phyloP scores from a whole-genome alignment of 352 stramenopile genomes.

The Globisporangium iwayamae region DNA sequence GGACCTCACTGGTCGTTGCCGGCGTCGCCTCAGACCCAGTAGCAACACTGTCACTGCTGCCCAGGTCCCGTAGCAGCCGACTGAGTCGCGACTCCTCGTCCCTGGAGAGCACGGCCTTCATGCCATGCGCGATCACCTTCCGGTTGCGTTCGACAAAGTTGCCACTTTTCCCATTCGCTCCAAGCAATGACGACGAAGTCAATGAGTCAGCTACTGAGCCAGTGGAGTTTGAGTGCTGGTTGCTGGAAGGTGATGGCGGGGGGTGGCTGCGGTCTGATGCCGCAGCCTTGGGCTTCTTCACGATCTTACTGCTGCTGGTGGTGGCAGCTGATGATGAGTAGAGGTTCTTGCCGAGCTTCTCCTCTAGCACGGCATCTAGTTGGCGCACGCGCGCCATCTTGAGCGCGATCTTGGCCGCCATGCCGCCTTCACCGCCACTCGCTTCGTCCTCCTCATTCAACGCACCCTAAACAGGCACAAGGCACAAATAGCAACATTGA shows the following conservation, averaged over 20 bases:
- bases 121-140: constrained; percentile 40
- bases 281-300: neutral
- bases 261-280: neutral
- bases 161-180: neutral
- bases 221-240: neutral
- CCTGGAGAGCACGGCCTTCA: constrained; percentile 50
- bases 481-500: neutral
- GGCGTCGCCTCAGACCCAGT: neutral
- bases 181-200: neutral
- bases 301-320: constrained; percentile 20
- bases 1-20: neutral
- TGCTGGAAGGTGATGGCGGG: neutral
- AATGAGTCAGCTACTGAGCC: neutral
- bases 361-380: constrained; percentile 51
- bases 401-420: constrained; percentile 64
- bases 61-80: constrained; percentile 26
- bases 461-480: constrained; percentile 26
- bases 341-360: constrained; percentile 61
- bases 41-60: neutral
- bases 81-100: constrained; percentile 48
- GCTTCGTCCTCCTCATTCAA: constrained; percentile 39
- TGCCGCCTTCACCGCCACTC: constrained; percentile 18
- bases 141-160: constrained; percentile 60
- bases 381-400: constrained; percentile 68
- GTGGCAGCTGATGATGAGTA: constrained; percentile 30